A percentile compares a stretch with the other conserved stretches of the same genome.
Conservation (phyloP, 768 basidiomycete genomes). For the Russula earlei region DNA sequence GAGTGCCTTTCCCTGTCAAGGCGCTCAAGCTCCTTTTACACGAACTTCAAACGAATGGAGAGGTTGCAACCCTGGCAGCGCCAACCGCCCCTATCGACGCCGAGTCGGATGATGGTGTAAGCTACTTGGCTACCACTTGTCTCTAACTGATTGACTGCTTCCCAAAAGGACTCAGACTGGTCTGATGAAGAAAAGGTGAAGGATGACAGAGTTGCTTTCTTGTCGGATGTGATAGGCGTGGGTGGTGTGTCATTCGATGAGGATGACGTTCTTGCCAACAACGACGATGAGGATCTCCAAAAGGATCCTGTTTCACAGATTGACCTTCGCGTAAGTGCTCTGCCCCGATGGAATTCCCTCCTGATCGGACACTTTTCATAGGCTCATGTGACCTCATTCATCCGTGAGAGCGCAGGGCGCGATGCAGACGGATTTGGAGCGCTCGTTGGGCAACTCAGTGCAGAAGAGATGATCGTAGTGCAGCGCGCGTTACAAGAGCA, state of each 20-base stretch:
- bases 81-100: constrained; percentile 44
- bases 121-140: constrained; percentile 18
- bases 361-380: constrained; percentile 23
- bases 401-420: constrained; percentile 54
- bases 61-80: constrained; percentile 55
- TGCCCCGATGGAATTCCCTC: neutral
- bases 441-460: constrained; percentile 53
- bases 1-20: constrained; percentile 83
- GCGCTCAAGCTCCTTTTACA: constrained; percentile 82
- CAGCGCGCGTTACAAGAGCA: constrained; percentile 28
- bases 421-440: constrained; percentile 55
- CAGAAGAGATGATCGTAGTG: constrained; percentile 65
- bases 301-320: constrained; percentile 81
- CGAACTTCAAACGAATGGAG: constrained; percentile 74
- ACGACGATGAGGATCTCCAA: constrained; percentile 80
- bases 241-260: constrained; percentile 69
- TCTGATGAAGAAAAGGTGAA: constrained; percentile 74
- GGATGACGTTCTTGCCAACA: constrained; percentile 52
- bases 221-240: constrained; percentile 76
- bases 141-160: neutral
- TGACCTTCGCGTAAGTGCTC: constrained; percentile 53
- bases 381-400: constrained; percentile 62
- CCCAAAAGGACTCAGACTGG: constrained; percentile 89
- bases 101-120: constrained; percentile 70
- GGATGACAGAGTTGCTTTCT: constrained; percentile 70